Evolutionary conservation across 768 basidiomycete species (phyloP).

Genomic region (Termitomyces sp.): DNA sequence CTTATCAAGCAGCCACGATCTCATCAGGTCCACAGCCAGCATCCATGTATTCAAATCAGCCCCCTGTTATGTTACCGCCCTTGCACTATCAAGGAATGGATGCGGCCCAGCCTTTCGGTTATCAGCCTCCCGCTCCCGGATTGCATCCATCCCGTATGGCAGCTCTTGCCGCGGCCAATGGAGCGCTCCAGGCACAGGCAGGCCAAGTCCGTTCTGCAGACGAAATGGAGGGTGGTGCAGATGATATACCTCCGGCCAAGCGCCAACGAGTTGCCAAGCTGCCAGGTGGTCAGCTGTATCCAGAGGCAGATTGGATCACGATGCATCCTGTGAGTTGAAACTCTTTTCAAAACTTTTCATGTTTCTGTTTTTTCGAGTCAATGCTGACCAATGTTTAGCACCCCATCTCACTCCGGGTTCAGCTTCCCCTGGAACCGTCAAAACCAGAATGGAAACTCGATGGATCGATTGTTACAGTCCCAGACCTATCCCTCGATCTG

Average conservation of each 20-base stretch:
- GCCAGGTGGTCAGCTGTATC: conserved; percentile 79
- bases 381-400: conserved; percentile 42
- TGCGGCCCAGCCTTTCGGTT: conserved; percentile 76
- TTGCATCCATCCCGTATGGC: conserved; percentile 72
- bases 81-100: conserved; percentile 81
- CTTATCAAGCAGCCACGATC: conserved; percentile 80
- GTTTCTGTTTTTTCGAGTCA: not conserved
- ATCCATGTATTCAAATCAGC: conserved; percentile 56
- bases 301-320: conserved; percentile 86
- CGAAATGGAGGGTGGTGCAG: conserved; percentile 68
- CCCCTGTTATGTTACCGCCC: conserved; percentile 80
- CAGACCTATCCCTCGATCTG: conserved; percentile 80
- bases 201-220: conserved; percentile 81
- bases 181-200: conserved; percentile 49
- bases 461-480: conserved; percentile 72
- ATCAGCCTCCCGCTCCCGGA: conserved; percentile 64
- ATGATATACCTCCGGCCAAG: conserved; percentile 80
- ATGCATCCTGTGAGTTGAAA: conserved; percentile 72
- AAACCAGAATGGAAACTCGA: conserved; percentile 95
- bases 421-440: conserved; percentile 77
- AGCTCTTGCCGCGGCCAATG: conserved; percentile 53
- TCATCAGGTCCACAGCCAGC: conserved; percentile 93
- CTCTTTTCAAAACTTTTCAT: not conserved
- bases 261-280: conserved; percentile 84
- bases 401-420: conserved; percentile 82